Evolutionary conservation across 1,284 basidiomycete genomes (phyloP), one percentile per base, ranked within the genome.

Genomic region (Apiotrichum brassicae): DNA sequence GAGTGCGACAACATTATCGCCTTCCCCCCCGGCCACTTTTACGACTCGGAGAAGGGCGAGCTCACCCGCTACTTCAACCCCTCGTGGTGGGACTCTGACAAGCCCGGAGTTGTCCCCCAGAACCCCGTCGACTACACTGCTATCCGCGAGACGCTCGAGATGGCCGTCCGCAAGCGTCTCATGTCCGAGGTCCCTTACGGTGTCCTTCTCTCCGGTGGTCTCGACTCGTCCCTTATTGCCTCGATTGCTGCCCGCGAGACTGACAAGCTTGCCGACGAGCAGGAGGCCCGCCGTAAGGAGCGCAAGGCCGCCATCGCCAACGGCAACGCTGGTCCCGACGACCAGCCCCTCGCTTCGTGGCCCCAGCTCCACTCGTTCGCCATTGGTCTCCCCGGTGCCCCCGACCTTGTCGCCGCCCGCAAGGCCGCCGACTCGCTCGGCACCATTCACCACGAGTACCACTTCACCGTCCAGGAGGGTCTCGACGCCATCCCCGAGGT

Each of bases 131-230:
- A 98, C 71, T 76, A 87, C 52, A 84, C 78, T 18, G 70, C 81
- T 30, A 73, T 97, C 36, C 81, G 92, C 40, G 83, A 88, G 70
- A 79, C 85, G 0, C 80, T 99, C 32, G 95, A 98, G 75, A 84
- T 80, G 46, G 90, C 95, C 12, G 95, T 98, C 38, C 82, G 85
- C 64, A 99, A 98, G 76, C 81, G 95, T 48, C 77, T 99, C 49
- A 99, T 99, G 95, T 91, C 88, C 48, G 56, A 99, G 74, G 95
- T 98, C 3, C 95, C 95, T 12, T 99, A 97, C 65, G 95, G 95
- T 61, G 95, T 99, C 12, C 79, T 98, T 35, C 80, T 99, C 48
- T 91, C 87, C 54, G 95, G 95, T 51, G 95, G 95, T 44, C 77
- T 99, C 51, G 95, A 99, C 72, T 93, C 89, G 66, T 93, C 88